Base-by-base conservation (phyloP, 495 filamentous ascomycete species). In the Penicillium longicatenatum region DNA sequence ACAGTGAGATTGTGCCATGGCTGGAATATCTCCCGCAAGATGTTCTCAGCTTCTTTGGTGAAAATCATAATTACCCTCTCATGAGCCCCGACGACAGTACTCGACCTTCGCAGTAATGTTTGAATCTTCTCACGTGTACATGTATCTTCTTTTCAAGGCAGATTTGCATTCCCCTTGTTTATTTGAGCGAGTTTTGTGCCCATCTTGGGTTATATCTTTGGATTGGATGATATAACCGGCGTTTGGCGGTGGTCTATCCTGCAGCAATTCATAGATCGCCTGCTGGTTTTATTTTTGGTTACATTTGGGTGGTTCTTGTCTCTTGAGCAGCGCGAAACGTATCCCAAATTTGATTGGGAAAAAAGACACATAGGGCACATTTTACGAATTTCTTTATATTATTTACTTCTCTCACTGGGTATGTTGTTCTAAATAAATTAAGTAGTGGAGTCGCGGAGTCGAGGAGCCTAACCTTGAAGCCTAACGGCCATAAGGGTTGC, bases 1-100 rank as follows among this genome's bases (percentile, higher is more conserved):
- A 75, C 14, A 77, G 77, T 6, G 80, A 85, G 21, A 86, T 88
- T 70, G 74, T 87, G 49, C 84, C 85, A 6, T 90, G 86, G 85
- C 75, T 88, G 17, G 85, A 88, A 60, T 89, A 87, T 60, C 73
- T 87, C n/a, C 85, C 86, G 0, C 81, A 82, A 37, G 84, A 87
- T 63, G 79, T 87, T 54, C 70, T 86, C 47, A 82, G 77, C 59
- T 79, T 81, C 54, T 84, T 82, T 59, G 82, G 75, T 2, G 77
- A 79, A 10, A 59, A 70, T 33, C 71, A 74, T 39, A 70, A 64
- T 46, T 78, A 66, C 29, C 63, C 70, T 12, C 51, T 75, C 39
- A 71, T 75, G 72, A 74, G 60, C 47, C 68, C 68, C 30, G 68
- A 70, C 24, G 70, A 75, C 31, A 54, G 55, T 14, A 59, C 69